Conservation (phyloP, 495 filamentous ascomycete species). For the Polyplosphaeria fusca region DNA sequence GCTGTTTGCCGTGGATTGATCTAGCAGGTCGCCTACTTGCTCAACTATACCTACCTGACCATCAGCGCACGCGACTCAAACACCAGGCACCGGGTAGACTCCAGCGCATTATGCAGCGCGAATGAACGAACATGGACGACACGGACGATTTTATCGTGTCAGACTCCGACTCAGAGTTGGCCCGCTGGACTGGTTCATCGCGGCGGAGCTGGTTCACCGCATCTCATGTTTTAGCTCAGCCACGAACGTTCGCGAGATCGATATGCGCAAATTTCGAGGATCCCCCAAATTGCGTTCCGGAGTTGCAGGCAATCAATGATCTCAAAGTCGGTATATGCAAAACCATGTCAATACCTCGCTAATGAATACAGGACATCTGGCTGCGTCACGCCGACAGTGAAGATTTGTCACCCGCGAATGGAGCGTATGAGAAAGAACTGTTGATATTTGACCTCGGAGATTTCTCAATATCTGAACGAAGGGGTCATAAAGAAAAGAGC, state of each 20-base stretch:
- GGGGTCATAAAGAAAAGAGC: not conserved
- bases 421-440: not conserved
- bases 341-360: too few relatives aligned
- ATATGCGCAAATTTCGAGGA: not conserved
- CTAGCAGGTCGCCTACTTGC: too few relatives aligned
- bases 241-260: not conserved
- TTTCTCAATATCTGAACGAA: not conserved
- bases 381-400: too few relatives aligned
- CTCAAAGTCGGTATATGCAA: not conserved
- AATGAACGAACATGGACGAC: not conserved
- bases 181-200: not conserved
- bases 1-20: too few relatives aligned
- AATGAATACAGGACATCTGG: too few relatives aligned
- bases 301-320: not conserved
- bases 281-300: not conserved
- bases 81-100: too few relatives aligned
- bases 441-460: not conserved
- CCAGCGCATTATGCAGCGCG: too few relatives aligned
- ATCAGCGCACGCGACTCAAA: too few relatives aligned
- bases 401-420: too few relatives aligned
- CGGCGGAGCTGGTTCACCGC: not conserved
- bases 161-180: not conserved
- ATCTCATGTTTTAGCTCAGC: not conserved
- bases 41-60: too few relatives aligned
- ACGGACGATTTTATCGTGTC: not conserved